Conservation (phyloP, 345 rosid genomes). For the Gossypium raimondii region DNA sequence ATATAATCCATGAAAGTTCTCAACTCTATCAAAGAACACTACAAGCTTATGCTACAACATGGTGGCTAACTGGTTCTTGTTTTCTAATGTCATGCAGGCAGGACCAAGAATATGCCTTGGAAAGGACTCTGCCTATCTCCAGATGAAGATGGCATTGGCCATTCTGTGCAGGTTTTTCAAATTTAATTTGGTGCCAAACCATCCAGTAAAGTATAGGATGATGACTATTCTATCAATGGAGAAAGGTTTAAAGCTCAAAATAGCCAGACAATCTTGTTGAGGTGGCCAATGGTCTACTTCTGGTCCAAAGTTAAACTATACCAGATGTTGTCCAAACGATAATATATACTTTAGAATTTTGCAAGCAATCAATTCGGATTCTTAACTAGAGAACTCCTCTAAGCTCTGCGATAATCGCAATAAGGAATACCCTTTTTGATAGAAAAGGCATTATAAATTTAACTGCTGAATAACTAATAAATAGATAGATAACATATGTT, state of each 20-base stretch:
- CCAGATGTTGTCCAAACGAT: conserved; percentile 5
- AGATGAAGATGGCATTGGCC: conserved; percentile 92
- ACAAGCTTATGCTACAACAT: not conserved
- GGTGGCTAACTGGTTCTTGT: not conserved
- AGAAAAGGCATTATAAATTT: not conserved
- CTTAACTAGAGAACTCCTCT: not conserved
- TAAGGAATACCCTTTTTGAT: not conserved
- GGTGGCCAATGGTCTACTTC: not conserved
- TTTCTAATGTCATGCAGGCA: conserved; percentile 19
- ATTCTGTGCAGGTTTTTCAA: conserved; percentile 71
- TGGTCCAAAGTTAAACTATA: not conserved
- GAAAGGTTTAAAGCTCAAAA: conserved; percentile 63
- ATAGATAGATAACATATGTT: not conserved
- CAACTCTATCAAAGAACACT: not conserved
- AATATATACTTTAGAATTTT: not conserved
- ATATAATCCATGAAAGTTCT: not conserved
- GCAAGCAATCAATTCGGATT: not conserved
- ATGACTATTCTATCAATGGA: conserved; percentile 90
- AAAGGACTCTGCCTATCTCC: conserved; percentile 94
- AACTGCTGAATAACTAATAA: not conserved
- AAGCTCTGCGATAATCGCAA: not conserved
- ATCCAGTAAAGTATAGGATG: conserved; percentile 87
- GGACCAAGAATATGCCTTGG: conserved; percentile 96
- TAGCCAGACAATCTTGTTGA: conserved; percentile 11
- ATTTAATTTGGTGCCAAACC: conserved; percentile 64